A percentile compares a stretch with the other conserved stretches of the same genome.
These are phyloP conservation scores for Isoetes taiwanensis DNA, from an alignment of 75 land plant species.

Conservation along the genomic window DNA sequence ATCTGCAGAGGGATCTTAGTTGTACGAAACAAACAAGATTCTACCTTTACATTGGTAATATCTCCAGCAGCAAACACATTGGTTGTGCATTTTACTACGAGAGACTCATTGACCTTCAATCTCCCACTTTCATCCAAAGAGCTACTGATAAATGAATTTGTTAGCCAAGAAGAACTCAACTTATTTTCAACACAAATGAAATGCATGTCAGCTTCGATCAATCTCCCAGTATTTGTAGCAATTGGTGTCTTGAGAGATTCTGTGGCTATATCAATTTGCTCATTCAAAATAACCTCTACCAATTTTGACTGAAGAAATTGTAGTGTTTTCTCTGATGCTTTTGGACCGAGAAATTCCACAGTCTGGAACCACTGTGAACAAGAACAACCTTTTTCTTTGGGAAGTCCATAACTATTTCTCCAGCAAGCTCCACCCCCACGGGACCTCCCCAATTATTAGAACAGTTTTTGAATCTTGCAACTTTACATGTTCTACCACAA, in stretches of 20 bases:
- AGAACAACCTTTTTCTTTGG: slow-evolving; percentile 69
- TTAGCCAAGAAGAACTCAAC: slow-evolving; percentile 53
- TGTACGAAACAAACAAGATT: too few relatives aligned
- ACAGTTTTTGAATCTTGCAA: slow-evolving; percentile 32
- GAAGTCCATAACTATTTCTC: slow-evolving; percentile 59
- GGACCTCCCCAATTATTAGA: slow-evolving; percentile 87
- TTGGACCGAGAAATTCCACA: slow-evolving; percentile 67
- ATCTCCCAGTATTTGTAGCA: slow-evolving; percentile 37
- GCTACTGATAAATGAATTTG: slow-evolving; percentile 24
- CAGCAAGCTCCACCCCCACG: slow-evolving; percentile 78
- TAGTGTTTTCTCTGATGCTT: slow-evolving; percentile 50
- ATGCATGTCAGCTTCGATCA: slow-evolving; percentile 53
- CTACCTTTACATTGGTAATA: slow-evolving; percentile 50
- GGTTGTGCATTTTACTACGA: slow-evolving; percentile 36
- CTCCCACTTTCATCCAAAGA: slow-evolving; percentile 27
- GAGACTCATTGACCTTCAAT: slow-evolving; percentile 43
- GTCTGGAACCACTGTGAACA: slow-evolving; percentile 50
- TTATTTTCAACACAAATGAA: slow-evolving; percentile 51
- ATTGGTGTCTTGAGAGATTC: too few relatives aligned
- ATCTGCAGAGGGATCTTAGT: too few relatives aligned
- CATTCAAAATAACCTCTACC: slow-evolving; percentile 55
- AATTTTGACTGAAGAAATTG: slow-evolving; percentile 55
- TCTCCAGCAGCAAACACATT: slow-evolving; percentile 74
- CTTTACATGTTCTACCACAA: slow-evolving; percentile 15
- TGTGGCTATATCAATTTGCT: background rate